Percentiles rank a stretch among this genome's conserved stretches.
Conservation (phyloP, 352 stramenopile genomes). For the Paralagenidium karlingii region DNA sequence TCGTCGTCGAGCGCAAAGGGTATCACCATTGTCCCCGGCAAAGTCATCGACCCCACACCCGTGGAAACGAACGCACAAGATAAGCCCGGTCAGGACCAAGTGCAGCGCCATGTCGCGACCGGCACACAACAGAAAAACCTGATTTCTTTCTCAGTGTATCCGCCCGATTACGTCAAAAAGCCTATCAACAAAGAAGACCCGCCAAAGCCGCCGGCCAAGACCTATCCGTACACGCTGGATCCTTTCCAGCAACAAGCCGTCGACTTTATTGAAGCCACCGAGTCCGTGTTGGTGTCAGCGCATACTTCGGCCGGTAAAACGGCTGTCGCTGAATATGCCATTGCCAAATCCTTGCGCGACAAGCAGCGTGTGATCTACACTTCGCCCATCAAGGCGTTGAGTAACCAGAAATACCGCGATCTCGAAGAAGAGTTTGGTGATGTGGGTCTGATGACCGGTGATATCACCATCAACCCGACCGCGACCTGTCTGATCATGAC, state of each 20-base stretch:
- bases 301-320: constrained; percentile 98
- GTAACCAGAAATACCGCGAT: constrained; percentile 99
- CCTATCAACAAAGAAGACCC: constrained; percentile 12
- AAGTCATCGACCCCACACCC: constrained; percentile 57
- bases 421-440: constrained; percentile 90
- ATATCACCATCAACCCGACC: constrained; percentile 99
- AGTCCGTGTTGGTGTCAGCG: constrained; percentile 97
- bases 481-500: constrained; percentile 97
- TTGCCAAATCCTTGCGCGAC: constrained; percentile 92
- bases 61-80: constrained; percentile 14
- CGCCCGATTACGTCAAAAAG: constrained; percentile 37
- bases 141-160: constrained; percentile 90
- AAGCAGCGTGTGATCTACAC: constrained; percentile 97
- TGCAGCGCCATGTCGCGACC: constrained; percentile 56
- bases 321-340: constrained; percentile 97
- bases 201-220: constrained; percentile 88
- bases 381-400: constrained; percentile 98
- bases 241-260: constrained; percentile 97
- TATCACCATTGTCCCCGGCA: constrained; percentile 34
- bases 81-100: constrained; percentile 25
- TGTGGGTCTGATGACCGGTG: constrained; percentile 99
- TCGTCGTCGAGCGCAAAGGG: constrained; percentile 8
- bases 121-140: constrained; percentile 94
- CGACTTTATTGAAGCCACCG: constrained; percentile 91
- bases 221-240: constrained; percentile 96